A percentile compares a stretch with the other conserved stretches of the same genome.
These are phyloP conservation scores for Trichoderma sp. DNA, from an alignment of 2,329 filamentous ascomycete species.

Conservation along the genomic window DNA sequence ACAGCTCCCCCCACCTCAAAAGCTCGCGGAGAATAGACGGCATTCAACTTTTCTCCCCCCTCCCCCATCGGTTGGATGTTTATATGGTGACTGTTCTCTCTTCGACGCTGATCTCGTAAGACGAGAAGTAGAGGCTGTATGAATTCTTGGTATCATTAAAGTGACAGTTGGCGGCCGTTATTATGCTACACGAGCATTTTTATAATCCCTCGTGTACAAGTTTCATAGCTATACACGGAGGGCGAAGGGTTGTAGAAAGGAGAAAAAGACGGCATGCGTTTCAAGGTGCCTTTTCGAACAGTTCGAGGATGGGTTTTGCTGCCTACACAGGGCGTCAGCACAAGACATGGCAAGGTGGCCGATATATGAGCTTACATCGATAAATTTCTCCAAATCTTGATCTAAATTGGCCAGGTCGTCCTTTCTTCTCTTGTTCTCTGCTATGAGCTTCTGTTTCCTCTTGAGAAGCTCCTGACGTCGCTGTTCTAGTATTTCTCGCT, in stretches of 20 bases:
- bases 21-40: neutral
- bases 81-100: rapidly evolving
- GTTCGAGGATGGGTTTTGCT: conserved; percentile 83
- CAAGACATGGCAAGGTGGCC: neutral
- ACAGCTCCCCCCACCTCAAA: neutral
- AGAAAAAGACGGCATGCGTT: neutral
- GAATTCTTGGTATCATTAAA: conserved; percentile 3
- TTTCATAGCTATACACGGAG: neutral
- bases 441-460: conserved; percentile 64
- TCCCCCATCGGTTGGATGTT: neutral
- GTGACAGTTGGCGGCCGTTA: neutral
- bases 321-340: conserved; percentile 56
- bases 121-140: neutral
- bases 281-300: conserved; percentile 75
- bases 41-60: neutral
- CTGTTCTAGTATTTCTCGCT: conserved; percentile 83
- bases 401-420: conserved; percentile 91
- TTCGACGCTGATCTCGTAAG: neutral
- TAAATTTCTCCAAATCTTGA: conserved; percentile 89
- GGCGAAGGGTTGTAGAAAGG: neutral
- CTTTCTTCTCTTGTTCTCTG: conserved; percentile 86
- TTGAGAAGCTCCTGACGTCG: conserved; percentile 76
- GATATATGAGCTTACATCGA: conserved; percentile 64
- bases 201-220: neutral
- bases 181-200: neutral